Evolutionary conservation across 768 basidiomycete species (phyloP).

Genomic region (Tephrocybe sp.): DNA sequence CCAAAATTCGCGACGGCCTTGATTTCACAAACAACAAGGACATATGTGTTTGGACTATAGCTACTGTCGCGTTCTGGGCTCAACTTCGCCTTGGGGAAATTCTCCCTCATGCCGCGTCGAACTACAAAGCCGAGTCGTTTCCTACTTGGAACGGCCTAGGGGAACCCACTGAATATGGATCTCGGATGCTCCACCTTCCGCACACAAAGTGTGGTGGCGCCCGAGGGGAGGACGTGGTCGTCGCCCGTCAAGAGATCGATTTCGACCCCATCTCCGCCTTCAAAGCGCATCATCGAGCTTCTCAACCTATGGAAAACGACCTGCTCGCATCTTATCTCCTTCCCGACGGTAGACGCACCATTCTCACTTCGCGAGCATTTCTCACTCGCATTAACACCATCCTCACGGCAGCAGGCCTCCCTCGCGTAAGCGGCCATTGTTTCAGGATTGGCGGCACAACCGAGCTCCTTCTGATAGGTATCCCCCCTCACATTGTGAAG

Average conservation of each 20-base stretch:
- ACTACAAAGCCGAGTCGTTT: conserved; percentile 1
- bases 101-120: neutral
- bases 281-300: no score
- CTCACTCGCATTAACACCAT: no score
- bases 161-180: neutral
- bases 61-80: conserved; percentile 28
- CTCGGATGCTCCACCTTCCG: conserved; percentile 22
- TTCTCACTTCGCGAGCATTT: no score
- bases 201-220: conserved; percentile 19
- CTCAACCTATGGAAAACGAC: no score
- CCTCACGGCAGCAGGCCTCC: no score
- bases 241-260: conserved; percentile 7
- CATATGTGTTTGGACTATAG: conserved; percentile 20
- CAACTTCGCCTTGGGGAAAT: conserved; percentile 30
- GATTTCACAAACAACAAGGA: conserved; percentile 17
- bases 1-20: conserved; percentile 5
- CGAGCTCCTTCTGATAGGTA: no score
- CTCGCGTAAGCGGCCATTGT: no score
- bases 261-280: conserved; percentile 20
- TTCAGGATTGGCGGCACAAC: no score
- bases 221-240: conserved; percentile 17
- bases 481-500: no score
- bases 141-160: conserved; percentile 3
- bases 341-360: no score
- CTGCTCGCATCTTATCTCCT: no score